These are phyloP conservation scores for Colletotrichum cuscutae DNA, from an alignment of 2,329 filamentous ascomycete genomes.

Conservation along the genomic window DNA sequence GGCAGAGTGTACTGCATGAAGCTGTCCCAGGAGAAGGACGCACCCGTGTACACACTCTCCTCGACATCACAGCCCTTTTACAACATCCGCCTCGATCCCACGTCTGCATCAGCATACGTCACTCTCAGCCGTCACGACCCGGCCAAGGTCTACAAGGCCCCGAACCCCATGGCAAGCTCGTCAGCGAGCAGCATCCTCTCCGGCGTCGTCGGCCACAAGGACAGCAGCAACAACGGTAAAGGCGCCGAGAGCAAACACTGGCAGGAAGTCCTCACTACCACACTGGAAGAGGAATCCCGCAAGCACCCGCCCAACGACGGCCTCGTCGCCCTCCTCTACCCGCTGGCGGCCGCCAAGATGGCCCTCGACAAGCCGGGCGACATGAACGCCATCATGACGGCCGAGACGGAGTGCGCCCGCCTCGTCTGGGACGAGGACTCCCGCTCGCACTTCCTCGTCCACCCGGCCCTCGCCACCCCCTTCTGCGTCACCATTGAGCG, in stretches of 20 bases:
- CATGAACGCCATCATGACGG: conserved; percentile 67
- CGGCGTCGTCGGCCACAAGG: conserved; percentile 43
- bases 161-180: conserved; percentile 42
- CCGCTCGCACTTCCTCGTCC: conserved; percentile 69
- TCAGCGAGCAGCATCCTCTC: conserved; percentile 44
- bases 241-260: conserved; percentile 58
- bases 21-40: conserved; percentile 65
- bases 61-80: conserved; percentile 74
- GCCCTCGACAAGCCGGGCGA: conserved; percentile 71
- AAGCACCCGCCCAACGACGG: conserved; percentile 68
- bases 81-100: conserved; percentile 71
- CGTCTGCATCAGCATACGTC: conserved; percentile 70
- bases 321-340: conserved; percentile 76
- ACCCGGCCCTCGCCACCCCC: conserved; percentile 70
- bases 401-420: conserved; percentile 75
- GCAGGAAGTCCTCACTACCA: conserved; percentile 68
- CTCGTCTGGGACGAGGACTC: conserved; percentile 78
- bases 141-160: conserved; percentile 63
- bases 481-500: conserved; percentile 70
- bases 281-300: conserved; percentile 65
- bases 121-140: conserved; percentile 70
- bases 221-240: conserved; percentile 38
- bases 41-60: conserved; percentile 74
- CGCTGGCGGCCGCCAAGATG: conserved; percentile 70
- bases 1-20: conserved; percentile 69